Conservation (phyloP, 352 stramenopile species). For the Phytophthora colocasiae region DNA sequence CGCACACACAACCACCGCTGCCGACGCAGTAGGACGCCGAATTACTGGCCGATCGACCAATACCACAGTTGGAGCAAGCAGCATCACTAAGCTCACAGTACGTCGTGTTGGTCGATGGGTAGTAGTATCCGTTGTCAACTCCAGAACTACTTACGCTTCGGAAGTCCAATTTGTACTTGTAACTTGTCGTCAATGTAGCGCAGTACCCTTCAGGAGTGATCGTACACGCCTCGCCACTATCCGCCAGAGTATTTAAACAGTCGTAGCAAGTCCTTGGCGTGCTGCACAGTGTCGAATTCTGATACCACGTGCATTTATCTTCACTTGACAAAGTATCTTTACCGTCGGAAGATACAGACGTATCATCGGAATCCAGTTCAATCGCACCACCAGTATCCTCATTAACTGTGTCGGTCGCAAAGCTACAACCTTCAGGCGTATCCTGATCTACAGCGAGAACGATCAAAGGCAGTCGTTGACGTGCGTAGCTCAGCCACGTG, state of each 20-base stretch:
- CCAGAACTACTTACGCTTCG: conserved; percentile 22
- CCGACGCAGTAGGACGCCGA: conserved; percentile 41
- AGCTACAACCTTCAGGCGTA: conserved; percentile 26
- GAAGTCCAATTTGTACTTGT: conserved; percentile 37
- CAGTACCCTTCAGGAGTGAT: conserved; percentile 47
- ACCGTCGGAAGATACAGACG: conserved; percentile 9
- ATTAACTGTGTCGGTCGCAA: conserved; percentile 20
- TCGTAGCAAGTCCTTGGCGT: conserved; percentile 46
- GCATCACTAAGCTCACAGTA: conserved; percentile 51
- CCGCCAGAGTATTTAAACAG: conserved; percentile 41
- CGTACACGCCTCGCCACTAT: conserved; percentile 38
- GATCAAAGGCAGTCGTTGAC: conserved; percentile 26
- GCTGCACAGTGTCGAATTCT: conserved; percentile 36
- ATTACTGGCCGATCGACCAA: conserved; percentile 12
- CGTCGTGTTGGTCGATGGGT: conserved; percentile 53
- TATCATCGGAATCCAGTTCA: background rate
- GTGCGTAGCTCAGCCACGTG: conserved; percentile 38
- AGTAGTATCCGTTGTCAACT: conserved; percentile 41
- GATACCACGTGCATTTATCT: conserved; percentile 49
- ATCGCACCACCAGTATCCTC: conserved; percentile 18
- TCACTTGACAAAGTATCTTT: conserved; percentile 35
- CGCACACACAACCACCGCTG: conserved; percentile 42
- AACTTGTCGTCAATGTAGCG: conserved; percentile 33
- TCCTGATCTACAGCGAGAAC: conserved; percentile 14
- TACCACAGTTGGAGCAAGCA: conserved; percentile 31